Evolutionary conservation across 495 filamentous ascomycete genomes (phyloP).

Genomic region (Durotheca rogersii): DNA sequence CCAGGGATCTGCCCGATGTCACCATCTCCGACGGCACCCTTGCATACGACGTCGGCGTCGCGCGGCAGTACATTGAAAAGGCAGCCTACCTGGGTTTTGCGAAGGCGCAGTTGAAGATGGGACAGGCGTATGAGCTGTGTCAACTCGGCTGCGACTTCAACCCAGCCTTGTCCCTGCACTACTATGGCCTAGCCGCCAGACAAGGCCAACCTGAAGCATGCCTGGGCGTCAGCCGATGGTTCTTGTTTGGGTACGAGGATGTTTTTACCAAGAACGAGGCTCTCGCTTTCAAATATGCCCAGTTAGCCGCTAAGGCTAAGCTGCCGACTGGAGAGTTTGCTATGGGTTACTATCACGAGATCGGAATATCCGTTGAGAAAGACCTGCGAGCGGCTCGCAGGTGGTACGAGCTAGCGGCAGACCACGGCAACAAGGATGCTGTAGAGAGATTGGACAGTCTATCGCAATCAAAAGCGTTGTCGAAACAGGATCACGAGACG

Average conservation of each 20-base stretch:
- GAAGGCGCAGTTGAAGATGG: constrained; percentile 98
- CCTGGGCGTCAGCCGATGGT: constrained; percentile 98
- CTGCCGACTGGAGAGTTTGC: constrained; percentile 94
- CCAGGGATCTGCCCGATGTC: constrained; percentile 85
- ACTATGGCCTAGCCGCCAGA: constrained; percentile 88
- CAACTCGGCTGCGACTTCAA: constrained; percentile 94
- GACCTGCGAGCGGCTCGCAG: constrained; percentile 79
- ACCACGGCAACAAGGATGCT: constrained; percentile 91
- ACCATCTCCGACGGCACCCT: constrained; percentile 69
- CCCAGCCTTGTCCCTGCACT: constrained; percentile 87
- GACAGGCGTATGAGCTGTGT: constrained; percentile 90
- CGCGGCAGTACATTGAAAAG: constrained; percentile 90
- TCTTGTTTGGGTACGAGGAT: constrained; percentile 88
- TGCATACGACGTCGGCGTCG: constrained; percentile 69
- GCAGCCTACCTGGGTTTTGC: constrained; percentile 95
- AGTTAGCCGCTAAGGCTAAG: constrained; percentile 75
- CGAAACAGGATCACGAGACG: constrained; percentile 88
- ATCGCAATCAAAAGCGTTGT: constrained; percentile 79
- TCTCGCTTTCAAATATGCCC: constrained; percentile 86
- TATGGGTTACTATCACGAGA: constrained; percentile 96
- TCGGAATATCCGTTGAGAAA: constrained; percentile 81
- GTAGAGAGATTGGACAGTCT: constrained; percentile 78
- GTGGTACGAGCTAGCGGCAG: constrained; percentile 90
- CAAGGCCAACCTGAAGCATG: constrained; percentile 89
- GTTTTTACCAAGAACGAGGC: constrained; percentile 94